Base-by-base conservation (phyloP, 768 basidiomycete genomes). In the Kwoniella heveanensis region DNA sequence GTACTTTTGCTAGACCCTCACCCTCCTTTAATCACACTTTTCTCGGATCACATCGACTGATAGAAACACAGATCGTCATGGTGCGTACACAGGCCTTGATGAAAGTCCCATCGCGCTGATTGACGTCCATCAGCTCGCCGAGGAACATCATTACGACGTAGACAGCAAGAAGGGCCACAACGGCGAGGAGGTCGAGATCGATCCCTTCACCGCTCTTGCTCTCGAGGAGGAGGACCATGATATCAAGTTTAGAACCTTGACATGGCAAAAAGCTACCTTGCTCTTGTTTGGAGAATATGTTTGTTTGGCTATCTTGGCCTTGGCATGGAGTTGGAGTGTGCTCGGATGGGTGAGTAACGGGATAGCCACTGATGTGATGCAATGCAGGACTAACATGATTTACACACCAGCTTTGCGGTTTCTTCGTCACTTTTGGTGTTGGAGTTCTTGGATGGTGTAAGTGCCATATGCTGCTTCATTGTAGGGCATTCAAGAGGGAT, bases 201-300 rank as follows among this genome's bases (percentile, higher is more conserved):
- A 76, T 47, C 67, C 69, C 5, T 72, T 73, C 63, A 66, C 67
- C 24, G 69, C 69, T 0, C 60, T 76, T 0, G 60, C 51, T 12
- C 52, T 62, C 30, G 71, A 76, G 46, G 74, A 76, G 54, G 58
- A 62, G 39, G 54, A 69, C 44, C 71, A 76, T 47, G 57, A 76
- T 15, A 72, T 73, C 67, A 72, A 72, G 30, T 73, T 64, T 46
- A 60, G 74, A 7, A 76, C 74, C 0, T 62, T 76, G 30, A 64
- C 60, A 7, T 76, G 74, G 74, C 74, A 76, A 48, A 76, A 76
- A 56, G 60, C 74, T 2, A 65, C 74, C 24, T 47, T 72, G 12
- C 53, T 76, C 17, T 55, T 76, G 50, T 76, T 76, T 62, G 74
- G 74, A 22, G 74, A 76, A 58, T 76, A 76, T 54, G 74, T 76